These are phyloP conservation scores for Leishmania aethiopica DNA, from an alignment of 208 protist species.

Conservation along the genomic window DNA sequence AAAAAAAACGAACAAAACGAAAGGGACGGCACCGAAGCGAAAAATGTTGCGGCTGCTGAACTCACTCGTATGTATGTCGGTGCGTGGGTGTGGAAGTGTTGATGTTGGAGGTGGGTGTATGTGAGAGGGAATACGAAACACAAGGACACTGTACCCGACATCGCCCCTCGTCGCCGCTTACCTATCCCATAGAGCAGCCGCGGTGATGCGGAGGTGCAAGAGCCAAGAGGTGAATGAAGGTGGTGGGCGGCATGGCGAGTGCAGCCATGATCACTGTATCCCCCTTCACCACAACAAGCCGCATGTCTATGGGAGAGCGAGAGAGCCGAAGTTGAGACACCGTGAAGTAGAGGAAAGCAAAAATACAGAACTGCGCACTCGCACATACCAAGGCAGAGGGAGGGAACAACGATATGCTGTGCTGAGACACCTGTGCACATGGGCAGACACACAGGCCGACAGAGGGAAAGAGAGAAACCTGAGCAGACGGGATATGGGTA, in stretches of 20 bases:
- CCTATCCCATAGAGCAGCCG: background rate
- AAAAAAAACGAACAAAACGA: background rate
- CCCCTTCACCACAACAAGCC: background rate
- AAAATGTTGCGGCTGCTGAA: background rate
- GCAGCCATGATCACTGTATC: background rate
- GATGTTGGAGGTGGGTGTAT: background rate
- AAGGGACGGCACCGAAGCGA: background rate
- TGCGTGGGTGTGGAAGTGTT: background rate
- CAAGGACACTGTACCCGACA: background rate
- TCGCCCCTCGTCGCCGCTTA: background rate
- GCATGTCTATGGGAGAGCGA: background rate
- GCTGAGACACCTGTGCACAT: background rate
- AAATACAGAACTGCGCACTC: background rate
- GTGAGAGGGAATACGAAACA: background rate
- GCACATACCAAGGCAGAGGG: background rate
- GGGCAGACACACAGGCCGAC: background rate
- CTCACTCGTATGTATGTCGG: background rate
- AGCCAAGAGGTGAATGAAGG: background rate
- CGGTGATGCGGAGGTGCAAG: background rate
- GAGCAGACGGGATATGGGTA: too few species aligned
- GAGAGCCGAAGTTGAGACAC: background rate
- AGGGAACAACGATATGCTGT: too few species aligned
- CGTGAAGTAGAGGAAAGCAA: background rate
- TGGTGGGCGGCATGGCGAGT: background rate
- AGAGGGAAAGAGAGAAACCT: background rate